Evolutionary conservation across 208 protist genomes (phyloP).

Genomic region (Wallacemonas sp.): DNA sequence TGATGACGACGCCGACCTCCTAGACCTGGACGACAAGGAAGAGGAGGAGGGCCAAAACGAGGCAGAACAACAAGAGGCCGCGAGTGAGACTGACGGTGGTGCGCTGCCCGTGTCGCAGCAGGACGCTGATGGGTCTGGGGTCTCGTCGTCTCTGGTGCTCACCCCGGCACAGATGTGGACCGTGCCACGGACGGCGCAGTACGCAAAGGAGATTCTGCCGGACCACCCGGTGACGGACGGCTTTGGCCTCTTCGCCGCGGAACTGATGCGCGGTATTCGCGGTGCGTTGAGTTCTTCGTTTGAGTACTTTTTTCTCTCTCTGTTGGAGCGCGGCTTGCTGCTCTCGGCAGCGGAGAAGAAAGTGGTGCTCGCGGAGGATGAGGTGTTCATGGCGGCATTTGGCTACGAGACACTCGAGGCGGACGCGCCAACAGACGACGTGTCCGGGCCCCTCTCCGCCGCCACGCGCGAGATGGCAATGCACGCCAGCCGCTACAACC

Average conservation of each 20-base stretch:
- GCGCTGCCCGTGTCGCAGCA: no score
- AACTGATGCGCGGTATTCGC: constrained; percentile 83
- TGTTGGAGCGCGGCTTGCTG: constrained; percentile 53
- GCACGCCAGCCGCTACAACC: constrained; percentile 3
- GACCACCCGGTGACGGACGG: constrained; percentile 70
- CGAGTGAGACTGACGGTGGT: no score
- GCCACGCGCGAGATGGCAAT: constrained; percentile 16
- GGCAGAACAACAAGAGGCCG: no score
- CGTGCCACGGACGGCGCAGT: constrained; percentile 28
- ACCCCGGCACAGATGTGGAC: no score
- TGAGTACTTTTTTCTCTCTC: constrained; percentile 59
- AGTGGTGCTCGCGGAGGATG: not conserved
- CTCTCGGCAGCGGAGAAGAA: constrained; percentile 3
- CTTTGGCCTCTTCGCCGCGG: constrained; percentile 56
- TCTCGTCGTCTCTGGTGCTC: no score
- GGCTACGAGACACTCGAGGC: not conserved
- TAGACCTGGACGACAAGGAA: constrained; percentile 12
- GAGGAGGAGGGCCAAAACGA: constrained; percentile 21
- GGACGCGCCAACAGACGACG: no score
- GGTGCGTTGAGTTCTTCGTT: constrained; percentile 81
- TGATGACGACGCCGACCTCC: constrained; percentile 13
- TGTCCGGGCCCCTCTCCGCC: no score
- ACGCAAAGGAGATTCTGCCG: constrained; percentile 40
- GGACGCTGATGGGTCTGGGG: no score
- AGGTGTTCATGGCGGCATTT: constrained; percentile 7